Evolutionary conservation across 306 rosid genomes (phyloP).

Genomic region (Sphenostylis stenocarpa): DNA sequence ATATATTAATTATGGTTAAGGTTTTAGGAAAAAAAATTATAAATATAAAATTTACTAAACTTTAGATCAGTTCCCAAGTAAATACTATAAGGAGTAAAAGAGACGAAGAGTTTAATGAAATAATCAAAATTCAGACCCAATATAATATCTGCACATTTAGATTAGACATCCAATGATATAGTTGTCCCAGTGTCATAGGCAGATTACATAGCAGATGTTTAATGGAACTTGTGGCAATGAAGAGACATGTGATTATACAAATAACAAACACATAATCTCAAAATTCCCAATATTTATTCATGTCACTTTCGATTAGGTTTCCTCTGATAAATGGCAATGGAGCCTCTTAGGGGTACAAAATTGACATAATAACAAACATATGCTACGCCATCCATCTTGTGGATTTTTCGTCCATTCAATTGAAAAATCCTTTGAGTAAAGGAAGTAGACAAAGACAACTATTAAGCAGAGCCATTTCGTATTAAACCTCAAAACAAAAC

Average conservation of each 20-base stretch:
- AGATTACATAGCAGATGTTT: background rate
- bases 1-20: no score
- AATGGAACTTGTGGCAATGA: background rate
- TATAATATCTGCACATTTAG: background rate
- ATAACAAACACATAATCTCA: background rate
- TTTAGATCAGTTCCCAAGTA: no score
- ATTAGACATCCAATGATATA: background rate
- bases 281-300: background rate
- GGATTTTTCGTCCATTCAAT: background rate
- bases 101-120: background rate
- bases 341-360: constrained; percentile 14
- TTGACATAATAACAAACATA: background rate
- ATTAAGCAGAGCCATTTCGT: no score
- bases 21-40: no score
- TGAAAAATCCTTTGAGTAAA: background rate
- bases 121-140: background rate
- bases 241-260: background rate
- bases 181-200: background rate
- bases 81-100: no score
- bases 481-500: background rate
- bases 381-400: background rate
- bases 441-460: background rate
- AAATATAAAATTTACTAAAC: no score
- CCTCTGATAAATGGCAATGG: constrained; percentile 5
- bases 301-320: constrained; percentile 9